Conservation (phyloP, 31 red algal genomes). For the Bonnemaisonia californica region DNA sequence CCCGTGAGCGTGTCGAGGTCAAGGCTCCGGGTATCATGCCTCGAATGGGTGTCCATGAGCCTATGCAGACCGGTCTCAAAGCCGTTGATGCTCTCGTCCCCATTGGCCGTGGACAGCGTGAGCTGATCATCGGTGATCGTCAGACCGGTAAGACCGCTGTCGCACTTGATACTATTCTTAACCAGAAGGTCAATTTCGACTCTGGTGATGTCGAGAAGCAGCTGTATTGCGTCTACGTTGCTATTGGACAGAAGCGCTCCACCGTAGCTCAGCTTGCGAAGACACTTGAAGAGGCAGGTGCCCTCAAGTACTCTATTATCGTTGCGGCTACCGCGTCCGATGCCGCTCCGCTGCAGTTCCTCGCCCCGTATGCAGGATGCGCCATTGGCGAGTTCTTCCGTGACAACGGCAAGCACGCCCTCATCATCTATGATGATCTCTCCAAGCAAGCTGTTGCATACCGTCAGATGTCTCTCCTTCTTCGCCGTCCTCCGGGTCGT, state of each 20-base stretch:
- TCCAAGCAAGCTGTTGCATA: conserved; percentile 99
- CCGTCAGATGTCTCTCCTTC: conserved; percentile 97
- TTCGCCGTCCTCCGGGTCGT: conserved; percentile 93
- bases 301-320: conserved; percentile 90
- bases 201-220: conserved; percentile 80
- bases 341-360: conserved; percentile 95
- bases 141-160: conserved; percentile 99
- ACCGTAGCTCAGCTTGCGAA: conserved; percentile 95
- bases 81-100: conserved; percentile 96
- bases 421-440: conserved; percentile 98
- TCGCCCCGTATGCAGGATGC: conserved; percentile 91
- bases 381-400: conserved; percentile 99
- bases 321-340: conserved; percentile 95
- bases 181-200: conserved; percentile 87
- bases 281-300: conserved; percentile 85
- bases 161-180: conserved; percentile 92
- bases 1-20: conserved; percentile 93
- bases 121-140: conserved; percentile 99
- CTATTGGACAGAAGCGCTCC: conserved; percentile 95
- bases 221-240: conserved; percentile 98
- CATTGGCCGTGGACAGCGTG: conserved; percentile 98
- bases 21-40: conserved; percentile 99
- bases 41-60: conserved; percentile 94
- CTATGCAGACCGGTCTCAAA: conserved; percentile 98
- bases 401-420: conserved; percentile 96